Evolutionary conservation across 805 yeast genomes (phyloP).

Genomic region (Candida lessepsii): DNA sequence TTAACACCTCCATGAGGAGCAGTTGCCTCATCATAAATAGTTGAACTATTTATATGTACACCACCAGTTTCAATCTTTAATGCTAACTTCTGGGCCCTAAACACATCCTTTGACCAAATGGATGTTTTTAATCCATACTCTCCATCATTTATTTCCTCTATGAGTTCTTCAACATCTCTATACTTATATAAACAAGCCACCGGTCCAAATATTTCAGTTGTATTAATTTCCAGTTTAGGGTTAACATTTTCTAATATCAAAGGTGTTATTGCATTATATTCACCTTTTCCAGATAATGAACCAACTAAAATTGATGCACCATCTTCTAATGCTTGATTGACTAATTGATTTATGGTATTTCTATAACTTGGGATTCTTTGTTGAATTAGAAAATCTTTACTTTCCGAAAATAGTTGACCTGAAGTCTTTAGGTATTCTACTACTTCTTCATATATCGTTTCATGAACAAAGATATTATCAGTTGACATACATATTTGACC

Average conservation of each 20-base stretch:
- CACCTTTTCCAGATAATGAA: neutral
- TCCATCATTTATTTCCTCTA: slow-evolving; percentile 25
- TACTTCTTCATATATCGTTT: slow-evolving; percentile 30
- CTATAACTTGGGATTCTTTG: slow-evolving; percentile 32
- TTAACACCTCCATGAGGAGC: slow-evolving; percentile 49
- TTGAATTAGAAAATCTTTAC: slow-evolving; percentile 21
- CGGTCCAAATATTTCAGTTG: slow-evolving; percentile 46
- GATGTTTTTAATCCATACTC: slow-evolving; percentile 42
- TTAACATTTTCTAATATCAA: slow-evolving; percentile 32
- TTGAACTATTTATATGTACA: slow-evolving; percentile 35
- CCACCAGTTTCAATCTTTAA: slow-evolving; percentile 39
- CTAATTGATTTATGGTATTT: slow-evolving; percentile 20
- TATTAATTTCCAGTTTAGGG: slow-evolving; percentile 25
- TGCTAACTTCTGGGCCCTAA: slow-evolving; percentile 33
- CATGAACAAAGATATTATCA: slow-evolving; percentile 38
- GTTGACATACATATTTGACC: slow-evolving; percentile 52
- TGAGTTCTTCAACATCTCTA: slow-evolving; percentile 15
- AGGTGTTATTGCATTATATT: slow-evolving; percentile 20
- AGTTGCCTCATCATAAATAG: slow-evolving; percentile 34
- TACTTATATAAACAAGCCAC: slow-evolving; percentile 32
- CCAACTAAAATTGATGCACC: slow-evolving; percentile 38
- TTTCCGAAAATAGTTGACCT: slow-evolving; percentile 16
- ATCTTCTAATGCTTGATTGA: slow-evolving; percentile 35
- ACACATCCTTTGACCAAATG: slow-evolving; percentile 39
- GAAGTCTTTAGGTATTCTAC: slow-evolving; percentile 17